A percentile compares a stretch with the other conserved stretches of the same genome.
Conservation (phyloP, 768 basidiomycete species). For the Fistulinella prunicolor region DNA sequence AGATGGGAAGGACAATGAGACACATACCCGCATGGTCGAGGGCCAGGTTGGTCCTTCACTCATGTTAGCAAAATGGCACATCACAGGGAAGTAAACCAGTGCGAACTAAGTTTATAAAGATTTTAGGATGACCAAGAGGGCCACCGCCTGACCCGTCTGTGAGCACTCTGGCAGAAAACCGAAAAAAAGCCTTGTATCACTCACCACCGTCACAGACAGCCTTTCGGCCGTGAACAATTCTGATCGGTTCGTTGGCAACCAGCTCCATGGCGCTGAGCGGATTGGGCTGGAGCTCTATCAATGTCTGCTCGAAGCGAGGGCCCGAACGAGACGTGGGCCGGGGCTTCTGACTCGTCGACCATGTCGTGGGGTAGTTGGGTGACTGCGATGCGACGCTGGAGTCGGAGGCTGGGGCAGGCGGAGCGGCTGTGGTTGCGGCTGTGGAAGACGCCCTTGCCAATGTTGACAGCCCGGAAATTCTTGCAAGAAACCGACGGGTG, state of each 20-base stretch:
- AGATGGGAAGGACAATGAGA: conserved; percentile 17
- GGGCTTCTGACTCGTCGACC: conserved; percentile 80
- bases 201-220: conserved; percentile 95
- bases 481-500: conserved; percentile 24
- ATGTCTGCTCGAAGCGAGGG: conserved; percentile 92
- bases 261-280: conserved; percentile 91
- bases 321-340: conserved; percentile 58
- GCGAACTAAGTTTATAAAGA: conserved; percentile 91
- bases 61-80: conserved; percentile 6
- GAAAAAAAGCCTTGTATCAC: conserved; percentile 29
- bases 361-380: conserved; percentile 78
- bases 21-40: conserved; percentile 85
- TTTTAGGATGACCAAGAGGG: conserved; percentile 93
- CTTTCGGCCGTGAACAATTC: conserved; percentile 76
- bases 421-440: too few relatives aligned
- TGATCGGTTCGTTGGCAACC: conserved; percentile 80
- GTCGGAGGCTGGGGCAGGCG: conserved; percentile 15
- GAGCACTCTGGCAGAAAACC: conserved; percentile 10
- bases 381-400: conserved; percentile 57
- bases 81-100: background rate
- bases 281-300: conserved; percentile 82
- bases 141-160: conserved; percentile 67
- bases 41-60: conserved; percentile 78
- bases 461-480: conserved; percentile 12
- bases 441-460: conserved; percentile 27